Evolutionary conservation across 208 protist genomes (phyloP).

Genomic region (Trypanosomatidae sp.): DNA sequence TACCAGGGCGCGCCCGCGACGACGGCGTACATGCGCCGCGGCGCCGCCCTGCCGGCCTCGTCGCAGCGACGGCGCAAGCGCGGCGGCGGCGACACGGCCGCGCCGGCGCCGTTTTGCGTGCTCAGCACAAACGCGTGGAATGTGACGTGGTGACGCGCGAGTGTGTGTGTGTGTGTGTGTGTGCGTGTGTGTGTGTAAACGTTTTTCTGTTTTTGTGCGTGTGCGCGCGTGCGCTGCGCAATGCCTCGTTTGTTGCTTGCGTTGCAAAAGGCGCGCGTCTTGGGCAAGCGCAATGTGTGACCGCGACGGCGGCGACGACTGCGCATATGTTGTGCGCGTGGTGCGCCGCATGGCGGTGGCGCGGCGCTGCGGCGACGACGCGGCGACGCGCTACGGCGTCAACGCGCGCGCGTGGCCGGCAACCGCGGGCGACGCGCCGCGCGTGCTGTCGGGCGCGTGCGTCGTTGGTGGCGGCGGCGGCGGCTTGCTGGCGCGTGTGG

Average conservation of each 20-base stretch:
- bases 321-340: constrained; percentile 35
- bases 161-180: too few species aligned
- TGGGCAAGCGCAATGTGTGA: too few species aligned
- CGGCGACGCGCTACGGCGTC: too few species aligned
- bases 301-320: constrained; percentile 27
- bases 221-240: too few species aligned
- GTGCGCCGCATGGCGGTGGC: constrained; percentile 11
- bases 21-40: constrained; percentile 11
- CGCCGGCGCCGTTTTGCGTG: constrained; percentile 33
- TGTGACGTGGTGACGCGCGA: constrained; percentile 78
- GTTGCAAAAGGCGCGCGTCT: too few species aligned
- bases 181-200: too few species aligned
- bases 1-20: constrained; percentile 51
- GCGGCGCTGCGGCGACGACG: too few species aligned
- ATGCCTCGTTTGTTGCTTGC: too few species aligned
- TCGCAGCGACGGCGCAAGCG: constrained; percentile 48
- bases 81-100: constrained; percentile 7
- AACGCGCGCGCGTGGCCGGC: too few species aligned
- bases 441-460: too few species aligned
- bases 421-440: too few species aligned
- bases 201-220: too few species aligned
- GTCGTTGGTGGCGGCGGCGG: background rate
- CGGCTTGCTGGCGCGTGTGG: background rate
- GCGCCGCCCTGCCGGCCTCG: constrained; percentile 33
- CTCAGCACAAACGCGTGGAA: constrained; percentile 77